Evolutionary conservation across 169 alveolate genomes (phyloP).

Genomic region (Blepharisma undulans): DNA sequence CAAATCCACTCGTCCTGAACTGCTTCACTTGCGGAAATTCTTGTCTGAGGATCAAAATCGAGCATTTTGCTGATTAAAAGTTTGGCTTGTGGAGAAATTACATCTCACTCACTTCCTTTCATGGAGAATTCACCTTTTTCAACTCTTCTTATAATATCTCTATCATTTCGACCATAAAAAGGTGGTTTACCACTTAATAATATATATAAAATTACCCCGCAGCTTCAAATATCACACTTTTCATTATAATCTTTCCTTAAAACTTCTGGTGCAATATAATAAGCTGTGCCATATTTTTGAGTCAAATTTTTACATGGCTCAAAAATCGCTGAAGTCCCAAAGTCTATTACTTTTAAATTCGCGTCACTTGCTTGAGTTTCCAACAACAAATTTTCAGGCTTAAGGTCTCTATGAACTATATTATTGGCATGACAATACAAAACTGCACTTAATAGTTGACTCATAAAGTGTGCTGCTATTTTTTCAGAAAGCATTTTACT

Average conservation of each 20-base stretch:
- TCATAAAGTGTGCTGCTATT: conserved; percentile 77
- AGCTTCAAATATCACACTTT: conserved; percentile 77
- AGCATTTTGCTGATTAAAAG: conserved; percentile 63
- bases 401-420: conserved; percentile 82
- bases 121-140: conserved; percentile 75
- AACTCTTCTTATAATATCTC: neutral
- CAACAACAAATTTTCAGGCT: conserved; percentile 81
- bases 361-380: conserved; percentile 60
- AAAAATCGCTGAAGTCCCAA: conserved; percentile 79
- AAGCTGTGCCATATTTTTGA: conserved; percentile 59
- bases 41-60: neutral
- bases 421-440: conserved; percentile 77
- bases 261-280: conserved; percentile 41
- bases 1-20: conserved; percentile 10
- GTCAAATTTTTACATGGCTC: conserved; percentile 66
- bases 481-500: conserved; percentile 66
- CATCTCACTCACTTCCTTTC: conserved; percentile 80
- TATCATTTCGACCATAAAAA: conserved; percentile 10
- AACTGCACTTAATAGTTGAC: conserved; percentile 79
- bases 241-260: conserved; percentile 59
- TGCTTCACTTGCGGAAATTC: conserved; percentile 21
- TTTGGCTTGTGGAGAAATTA: conserved; percentile 91
- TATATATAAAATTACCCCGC: conserved; percentile 73
- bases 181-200: conserved; percentile 51
- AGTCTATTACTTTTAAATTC: conserved; percentile 75